Base-by-base conservation (phyloP, 768 basidiomycete species). In the Suillus sp. region DNA sequence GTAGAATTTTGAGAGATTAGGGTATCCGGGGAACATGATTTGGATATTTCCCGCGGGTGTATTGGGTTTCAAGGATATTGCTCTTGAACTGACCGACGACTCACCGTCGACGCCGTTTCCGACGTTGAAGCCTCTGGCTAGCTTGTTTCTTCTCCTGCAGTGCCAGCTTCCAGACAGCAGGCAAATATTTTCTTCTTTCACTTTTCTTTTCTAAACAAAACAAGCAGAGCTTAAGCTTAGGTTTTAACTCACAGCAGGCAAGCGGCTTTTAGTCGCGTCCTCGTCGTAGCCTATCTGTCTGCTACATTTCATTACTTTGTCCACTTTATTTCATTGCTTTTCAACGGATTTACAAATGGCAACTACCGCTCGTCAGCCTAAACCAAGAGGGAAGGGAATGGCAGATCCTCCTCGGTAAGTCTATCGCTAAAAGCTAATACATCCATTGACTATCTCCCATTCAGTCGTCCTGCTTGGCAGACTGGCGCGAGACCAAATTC, bases 401-500 rank as follows among this genome's bases (percentile, higher is more conserved):
- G 78, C 84, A 66, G 89, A 90, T 68, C 76, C 83, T 66, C 66
- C 78, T 74, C 78, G 81, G 86, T 80, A 78, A 78, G 86, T 85
- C 67, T 65, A 62, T 66, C 58, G 59, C 68, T 61, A 64, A 67
- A 62, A 6, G 4, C 37, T 1, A 38, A 6, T 64, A 59, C 65
- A 35, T 63, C 61, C 50, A 45, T 62, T 11, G 34, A 58, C 57
- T 68, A 56, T 55, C 56, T 59, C 62, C 63, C 60, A 62, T 64
- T 68, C 66, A 83, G 79, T 65, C 78, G 79, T 63, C 67, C 77
- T 60, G 89, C 90, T 34, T 93, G 91, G 91, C 42, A 65, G 40
- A 76, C 84, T 68, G 85, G 84, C 60, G 76, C 88, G 60, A 86
- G 90, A 62, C 80, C 86, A 62, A 89, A 90, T 58, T 87, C 90